A percentile compares a stretch with the other conserved stretches of the same genome.
These are phyloP conservation scores for Curvularia eragrostidis DNA, from an alignment of 2,329 filamentous ascomycete genomes.

Conservation along the genomic window DNA sequence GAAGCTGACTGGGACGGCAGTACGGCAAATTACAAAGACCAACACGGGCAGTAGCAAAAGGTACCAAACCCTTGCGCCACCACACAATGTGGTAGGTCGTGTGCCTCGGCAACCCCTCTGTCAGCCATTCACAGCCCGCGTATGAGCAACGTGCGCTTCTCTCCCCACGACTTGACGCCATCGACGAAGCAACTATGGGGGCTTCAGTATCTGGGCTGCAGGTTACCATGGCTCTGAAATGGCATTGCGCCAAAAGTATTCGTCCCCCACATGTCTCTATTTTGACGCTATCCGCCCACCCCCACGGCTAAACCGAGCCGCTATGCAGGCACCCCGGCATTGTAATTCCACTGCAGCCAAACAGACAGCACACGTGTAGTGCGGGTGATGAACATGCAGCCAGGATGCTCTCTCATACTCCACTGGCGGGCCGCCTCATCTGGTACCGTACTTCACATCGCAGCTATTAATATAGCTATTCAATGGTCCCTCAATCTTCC, in stretches of 20 bases:
- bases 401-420: slow-evolving; percentile 13
- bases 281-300: slow-evolving; percentile 11
- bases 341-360: slow-evolving; percentile 20
- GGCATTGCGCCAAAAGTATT: slow-evolving; percentile 14
- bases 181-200: slow-evolving; percentile 10
- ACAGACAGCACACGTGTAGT: slow-evolving; percentile 14
- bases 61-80: neutral
- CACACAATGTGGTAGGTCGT: slow-evolving; percentile 17
- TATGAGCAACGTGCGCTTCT: slow-evolving; percentile 24
- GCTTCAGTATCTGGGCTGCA: neutral
- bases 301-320: slow-evolving; percentile 4
- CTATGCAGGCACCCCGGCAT: slow-evolving; percentile 7
- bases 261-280: slow-evolving; percentile 18
- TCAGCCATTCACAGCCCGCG: slow-evolving; percentile 25
- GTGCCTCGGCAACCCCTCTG: slow-evolving; percentile 8
- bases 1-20: neutral
- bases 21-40: neutral
- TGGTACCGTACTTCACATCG: slow-evolving; percentile 3
- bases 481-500: neutral
- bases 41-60: neutral
- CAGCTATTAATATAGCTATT: slow-evolving; percentile 21
- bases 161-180: slow-evolving; percentile 1
- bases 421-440: slow-evolving; percentile 18
- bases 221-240: slow-evolving; percentile 1
- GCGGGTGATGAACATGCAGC: neutral